Percentiles rank a stretch among this genome's conserved stretches.
phyloP scores from a whole-genome alignment of 78 protist species.

The Polysphondylium violaceum region DNA sequence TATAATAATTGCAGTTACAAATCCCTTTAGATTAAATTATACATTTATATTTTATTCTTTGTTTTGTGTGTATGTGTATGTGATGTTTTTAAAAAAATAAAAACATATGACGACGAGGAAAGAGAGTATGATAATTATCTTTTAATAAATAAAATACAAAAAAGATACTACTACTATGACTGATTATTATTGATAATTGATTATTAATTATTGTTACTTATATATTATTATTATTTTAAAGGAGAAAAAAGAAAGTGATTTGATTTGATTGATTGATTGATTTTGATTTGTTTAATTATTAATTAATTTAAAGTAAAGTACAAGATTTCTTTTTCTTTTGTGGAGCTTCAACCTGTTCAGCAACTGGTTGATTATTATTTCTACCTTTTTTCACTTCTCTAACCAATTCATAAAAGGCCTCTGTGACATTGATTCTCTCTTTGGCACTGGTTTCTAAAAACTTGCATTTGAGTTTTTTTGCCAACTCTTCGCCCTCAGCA shows the following conservation, averaged over 20 bases:
- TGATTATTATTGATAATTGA: no score
- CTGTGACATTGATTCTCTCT: conserved; percentile 70
- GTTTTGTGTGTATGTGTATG: no score
- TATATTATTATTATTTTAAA: no score
- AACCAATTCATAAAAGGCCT: conserved; percentile 77
- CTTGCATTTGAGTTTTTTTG: conserved; percentile 76
- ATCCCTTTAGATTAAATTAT: neutral
- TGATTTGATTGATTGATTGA: neutral
- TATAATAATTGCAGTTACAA: no score
- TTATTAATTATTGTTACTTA: no score
- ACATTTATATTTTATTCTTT: no score
- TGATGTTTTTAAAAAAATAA: no score
- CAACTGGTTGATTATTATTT: neutral
- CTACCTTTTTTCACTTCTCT: conserved; percentile 68
- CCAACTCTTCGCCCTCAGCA: conserved; percentile 73
- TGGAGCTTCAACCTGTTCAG: neutral
- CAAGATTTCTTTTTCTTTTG: conserved; percentile 55
- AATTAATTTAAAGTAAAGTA: conserved; percentile 34
- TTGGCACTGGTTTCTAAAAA: conserved; percentile 78
- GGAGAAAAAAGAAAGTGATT: neutral
- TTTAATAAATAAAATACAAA: no score
- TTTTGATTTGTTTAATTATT: neutral
- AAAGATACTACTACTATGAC: no score
- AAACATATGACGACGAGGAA: no score
- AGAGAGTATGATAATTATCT: no score